Evolutionary conservation across 2,329 filamentous ascomycete species (phyloP), one percentile per base, ranked within the genome.

Genomic region (Lasiodiplodia citricola): DNA sequence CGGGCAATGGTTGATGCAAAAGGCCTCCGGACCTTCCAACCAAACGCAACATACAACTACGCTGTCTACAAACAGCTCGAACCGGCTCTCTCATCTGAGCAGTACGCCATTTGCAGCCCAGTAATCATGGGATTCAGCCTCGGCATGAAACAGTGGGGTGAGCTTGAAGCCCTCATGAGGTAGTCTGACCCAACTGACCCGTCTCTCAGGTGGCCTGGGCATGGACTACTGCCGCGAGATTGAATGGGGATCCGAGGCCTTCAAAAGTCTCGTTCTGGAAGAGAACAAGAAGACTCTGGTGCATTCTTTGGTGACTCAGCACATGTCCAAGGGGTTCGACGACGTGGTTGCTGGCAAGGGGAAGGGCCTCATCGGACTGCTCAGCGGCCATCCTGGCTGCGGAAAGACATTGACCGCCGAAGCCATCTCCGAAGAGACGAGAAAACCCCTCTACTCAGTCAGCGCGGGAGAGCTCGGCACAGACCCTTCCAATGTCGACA

Each of bases 281-380:
- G 71, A 76, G 16, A 76, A 79, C 25, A 80, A 85, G 69, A 86
- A 86, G 70, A 76, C 82, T n/a, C 74, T 86, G 28, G 80, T 86
- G 57, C 77, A 84, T 3, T 82, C 82, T 8, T 79, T 86, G 71
- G 82, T 82, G 18, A 79, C 79, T 10, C 82, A 85, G 52, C 62
- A 69, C n/a, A 66, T 71, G 78, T 82, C 69, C 81, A 70, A 71
- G 23, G 71, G 72, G 72, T 84, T 86, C 70, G 83, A 86, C 71
- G 50, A 63, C 58, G 23, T 86, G 16, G 83, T 87, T 14, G 78
- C 81, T 25, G 85, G 84, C n/a, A 87, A 87, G 72, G 85, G 84
- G 11, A 78, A 79, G 28, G 84, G 85, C 4, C 78, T 85, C 37
- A 83, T 86, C 64, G 75, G 85, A 57, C 79, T 86, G 1, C 79